Percentiles rank a stretch among this genome's conserved stretches.
Evolutionary conservation across 495 filamentous ascomycete genomes (phyloP).

Genomic region (Arthonia radiata): DNA sequence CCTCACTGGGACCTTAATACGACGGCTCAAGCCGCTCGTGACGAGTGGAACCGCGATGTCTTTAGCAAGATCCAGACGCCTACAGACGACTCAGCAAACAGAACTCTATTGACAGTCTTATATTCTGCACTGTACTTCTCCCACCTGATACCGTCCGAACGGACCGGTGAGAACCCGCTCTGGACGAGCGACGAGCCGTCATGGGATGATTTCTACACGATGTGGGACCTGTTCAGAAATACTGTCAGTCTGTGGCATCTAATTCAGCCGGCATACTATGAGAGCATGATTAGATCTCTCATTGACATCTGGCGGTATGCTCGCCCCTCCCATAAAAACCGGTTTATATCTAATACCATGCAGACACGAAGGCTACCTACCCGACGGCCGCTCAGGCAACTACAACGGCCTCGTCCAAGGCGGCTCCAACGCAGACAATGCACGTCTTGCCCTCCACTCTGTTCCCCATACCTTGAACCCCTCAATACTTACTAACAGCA

Average conservation of each 20-base stretch:
- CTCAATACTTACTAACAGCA: too few species aligned
- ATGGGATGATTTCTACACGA: slow-evolving; percentile 15
- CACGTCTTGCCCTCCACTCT: too few species aligned
- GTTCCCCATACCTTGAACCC: too few species aligned
- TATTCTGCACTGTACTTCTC: slow-evolving; percentile 14
- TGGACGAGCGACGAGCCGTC: slow-evolving; percentile 12
- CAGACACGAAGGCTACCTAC: slow-evolving; percentile 15
- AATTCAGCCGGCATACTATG: slow-evolving; percentile 11
- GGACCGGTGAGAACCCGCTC: slow-evolving; percentile 13
- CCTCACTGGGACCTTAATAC: slow-evolving; percentile 9
- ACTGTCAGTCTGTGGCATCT: slow-evolving; percentile 10
- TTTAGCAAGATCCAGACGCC: slow-evolving; percentile 12
- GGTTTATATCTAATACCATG: too few species aligned
- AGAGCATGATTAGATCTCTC: slow-evolving; percentile 9
- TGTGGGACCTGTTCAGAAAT: slow-evolving; percentile 15
- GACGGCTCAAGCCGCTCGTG: slow-evolving; percentile 7
- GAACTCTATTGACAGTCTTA: slow-evolving; percentile 9
- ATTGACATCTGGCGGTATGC: slow-evolving; percentile 14
- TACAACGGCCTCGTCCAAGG: slow-evolving; percentile 16
- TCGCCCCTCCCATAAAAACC: too few species aligned
- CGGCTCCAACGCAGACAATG: slow-evolving; percentile 15
- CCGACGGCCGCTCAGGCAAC: slow-evolving; percentile 12
- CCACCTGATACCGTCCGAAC: slow-evolving; percentile 14
- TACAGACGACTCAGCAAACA: slow-evolving; percentile 7
- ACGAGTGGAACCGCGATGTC: slow-evolving; percentile 14